A percentile compares a stretch with the other conserved stretches of the same genome.
Evolutionary conservation across 1,139 yeast species (phyloP).

Genomic region (Suhomyces coccinellae): DNA sequence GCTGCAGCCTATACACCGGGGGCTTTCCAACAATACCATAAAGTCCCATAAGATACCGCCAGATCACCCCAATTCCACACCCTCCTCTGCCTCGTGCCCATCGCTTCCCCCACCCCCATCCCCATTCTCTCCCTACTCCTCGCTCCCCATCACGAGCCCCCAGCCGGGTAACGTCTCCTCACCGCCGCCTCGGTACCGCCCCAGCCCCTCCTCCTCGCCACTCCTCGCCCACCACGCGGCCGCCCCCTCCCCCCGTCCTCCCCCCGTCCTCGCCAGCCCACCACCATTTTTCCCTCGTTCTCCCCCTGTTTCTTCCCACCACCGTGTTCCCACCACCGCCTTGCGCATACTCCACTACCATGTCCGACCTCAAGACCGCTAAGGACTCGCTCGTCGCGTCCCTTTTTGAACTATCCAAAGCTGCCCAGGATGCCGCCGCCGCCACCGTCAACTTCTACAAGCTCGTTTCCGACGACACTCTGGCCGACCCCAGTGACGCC

Average conservation of each 20-base stretch:
- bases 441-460: slow-evolving; percentile 77
- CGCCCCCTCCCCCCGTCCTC: neutral
- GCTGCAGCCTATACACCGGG: neutral
- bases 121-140: neutral
- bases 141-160: neutral
- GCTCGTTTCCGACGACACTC: slow-evolving; percentile 39
- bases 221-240: slow-evolving; percentile 9
- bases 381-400: slow-evolving; percentile 68
- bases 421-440: slow-evolving; percentile 77
- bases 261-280: neutral
- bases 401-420: slow-evolving; percentile 74
- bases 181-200: slow-evolving; percentile 3
- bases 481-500: slow-evolving; percentile 27
- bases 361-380: slow-evolving; percentile 41
- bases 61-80: neutral
- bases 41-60: too few relatives aligned
- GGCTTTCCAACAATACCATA: too few relatives aligned
- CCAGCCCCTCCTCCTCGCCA: neutral
- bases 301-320: slow-evolving; percentile 3
- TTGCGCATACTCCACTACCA: slow-evolving; percentile 15
- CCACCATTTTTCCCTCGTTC: neutral
- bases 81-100: too few relatives aligned
- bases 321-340: slow-evolving; percentile 11
- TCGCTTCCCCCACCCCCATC: neutral
- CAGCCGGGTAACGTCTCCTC: slow-evolving; percentile 11